Conservation (phyloP, 306 rosid genomes). For the Vicia sativa region DNA sequence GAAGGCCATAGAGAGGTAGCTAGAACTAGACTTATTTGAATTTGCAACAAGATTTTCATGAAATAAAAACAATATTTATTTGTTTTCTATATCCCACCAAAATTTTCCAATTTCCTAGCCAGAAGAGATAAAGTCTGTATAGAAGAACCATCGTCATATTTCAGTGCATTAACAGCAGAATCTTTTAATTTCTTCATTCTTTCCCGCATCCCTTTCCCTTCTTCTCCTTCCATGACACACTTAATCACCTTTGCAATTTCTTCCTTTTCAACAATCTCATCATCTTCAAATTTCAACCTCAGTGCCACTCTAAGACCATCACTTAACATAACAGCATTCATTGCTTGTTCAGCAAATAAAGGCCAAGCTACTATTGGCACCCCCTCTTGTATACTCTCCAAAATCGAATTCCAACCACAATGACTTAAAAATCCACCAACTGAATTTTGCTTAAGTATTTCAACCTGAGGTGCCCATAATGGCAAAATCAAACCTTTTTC, state of each 20-base stretch:
- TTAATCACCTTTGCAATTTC: neutral
- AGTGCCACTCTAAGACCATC: constrained; percentile 21
- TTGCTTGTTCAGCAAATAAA: constrained; percentile 30
- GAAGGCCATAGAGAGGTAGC: too few relatives aligned
- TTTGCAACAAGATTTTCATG: too few relatives aligned
- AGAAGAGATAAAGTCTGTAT: neutral
- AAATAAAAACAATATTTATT: constrained; percentile 1
- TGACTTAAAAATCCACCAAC: constrained; percentile 39
- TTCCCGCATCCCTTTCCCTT: neutral
- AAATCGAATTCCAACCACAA: constrained; percentile 30
- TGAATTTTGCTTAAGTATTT: constrained; percentile 36
- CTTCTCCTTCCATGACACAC: constrained; percentile 23
- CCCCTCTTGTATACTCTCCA: constrained; percentile 33
- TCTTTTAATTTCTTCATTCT: constrained; percentile 20
- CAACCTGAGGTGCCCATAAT: constrained; percentile 47
- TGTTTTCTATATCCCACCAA: constrained; percentile 15
- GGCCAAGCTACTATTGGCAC: constrained; percentile 35
- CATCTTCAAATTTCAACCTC: constrained; percentile 9
- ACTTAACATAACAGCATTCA: constrained; percentile 25
- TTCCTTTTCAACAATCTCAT: constrained; percentile 15
- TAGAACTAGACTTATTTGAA: too few relatives aligned
- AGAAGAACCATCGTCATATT: constrained; percentile 31
- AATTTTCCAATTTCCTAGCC: constrained; percentile 12
- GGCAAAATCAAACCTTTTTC: constrained; percentile 45
- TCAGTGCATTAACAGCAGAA: neutral